Conservation (phyloP, 139 green algal species). For the Haematococcus lacustris region DNA sequence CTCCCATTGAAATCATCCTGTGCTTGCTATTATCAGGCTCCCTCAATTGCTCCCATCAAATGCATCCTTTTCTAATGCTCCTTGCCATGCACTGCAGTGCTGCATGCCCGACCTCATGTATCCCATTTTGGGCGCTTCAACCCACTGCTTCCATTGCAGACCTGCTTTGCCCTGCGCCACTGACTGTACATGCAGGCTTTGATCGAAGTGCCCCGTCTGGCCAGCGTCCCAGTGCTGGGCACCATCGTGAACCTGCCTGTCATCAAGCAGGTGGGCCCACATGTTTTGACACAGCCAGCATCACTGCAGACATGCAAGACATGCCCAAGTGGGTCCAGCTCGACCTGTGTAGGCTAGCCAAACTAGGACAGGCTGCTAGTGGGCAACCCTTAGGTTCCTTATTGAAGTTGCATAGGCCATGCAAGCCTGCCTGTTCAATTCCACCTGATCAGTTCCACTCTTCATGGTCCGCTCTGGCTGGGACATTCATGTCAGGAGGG, state of each 20-base stretch:
- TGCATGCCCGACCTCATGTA: too few relatives aligned
- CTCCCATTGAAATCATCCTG: background rate
- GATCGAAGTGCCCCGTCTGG: slow-evolving; percentile 25
- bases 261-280: slow-evolving; percentile 15
- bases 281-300: too few relatives aligned
- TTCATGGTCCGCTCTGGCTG: too few relatives aligned
- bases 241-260: slow-evolving; percentile 15
- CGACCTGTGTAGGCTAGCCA: too few relatives aligned
- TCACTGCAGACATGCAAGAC: background rate
- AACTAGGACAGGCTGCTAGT: too few relatives aligned
- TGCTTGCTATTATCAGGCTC: background rate
- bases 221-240: slow-evolving; percentile 14
- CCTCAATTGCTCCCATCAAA: background rate
- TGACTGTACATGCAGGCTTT: slow-evolving; percentile 4
- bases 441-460: too few relatives aligned
- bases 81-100: too few relatives aligned
- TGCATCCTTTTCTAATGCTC: background rate
- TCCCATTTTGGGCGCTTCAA: background rate
- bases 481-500: too few relatives aligned
- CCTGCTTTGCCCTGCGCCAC: background rate
- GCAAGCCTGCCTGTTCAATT: too few relatives aligned
- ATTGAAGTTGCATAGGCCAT: too few relatives aligned
- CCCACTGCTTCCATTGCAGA: background rate
- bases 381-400: too few relatives aligned
- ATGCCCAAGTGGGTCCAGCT: too few relatives aligned